Percentiles rank a stretch among this genome's conserved stretches.
These are phyloP conservation scores for Mycocentrospora acerina DNA, from an alignment of 2,329 filamentous ascomycete genomes.

Conservation along the genomic window DNA sequence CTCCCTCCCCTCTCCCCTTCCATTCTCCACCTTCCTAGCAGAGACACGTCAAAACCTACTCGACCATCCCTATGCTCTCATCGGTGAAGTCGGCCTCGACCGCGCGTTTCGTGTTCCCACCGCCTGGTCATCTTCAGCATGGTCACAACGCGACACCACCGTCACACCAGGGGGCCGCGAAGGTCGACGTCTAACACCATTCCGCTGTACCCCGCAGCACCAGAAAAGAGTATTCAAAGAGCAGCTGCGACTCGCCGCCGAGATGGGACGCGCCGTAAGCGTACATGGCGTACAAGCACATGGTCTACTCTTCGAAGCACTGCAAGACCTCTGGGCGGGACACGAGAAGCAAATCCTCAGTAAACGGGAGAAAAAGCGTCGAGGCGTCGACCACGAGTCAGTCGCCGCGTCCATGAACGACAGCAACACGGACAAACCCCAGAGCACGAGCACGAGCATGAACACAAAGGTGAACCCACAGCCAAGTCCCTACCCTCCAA, in stretches of 20 bases:
- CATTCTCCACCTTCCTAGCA: constrained; percentile 60
- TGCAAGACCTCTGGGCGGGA: constrained; percentile 69
- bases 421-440: constrained; percentile 1
- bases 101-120: constrained; percentile 73
- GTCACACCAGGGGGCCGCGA: constrained; percentile 72
- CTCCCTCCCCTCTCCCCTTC: constrained; percentile 60
- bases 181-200: constrained; percentile 66
- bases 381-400: constrained; percentile 16
- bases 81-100: constrained; percentile 79
- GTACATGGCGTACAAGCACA: constrained; percentile 77
- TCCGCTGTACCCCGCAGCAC: constrained; percentile 68
- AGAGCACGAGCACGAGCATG: constrained; percentile 2
- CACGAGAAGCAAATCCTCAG: constrained; percentile 64
- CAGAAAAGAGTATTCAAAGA: constrained; percentile 66
- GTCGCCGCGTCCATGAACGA: constrained; percentile 5
- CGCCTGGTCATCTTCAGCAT: constrained; percentile 50
- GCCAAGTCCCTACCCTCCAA: constrained; percentile 72
- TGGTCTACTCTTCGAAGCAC: constrained; percentile 66
- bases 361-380: constrained; percentile 54
- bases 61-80: constrained; percentile 62
- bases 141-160: constrained; percentile 47
- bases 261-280: constrained; percentile 65
- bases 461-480: constrained; percentile 6
- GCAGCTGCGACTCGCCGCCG: constrained; percentile 71
- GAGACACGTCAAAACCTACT: constrained; percentile 59